Evolutionary conservation across 768 basidiomycete species (phyloP).

Genomic region (Suillus sp.): DNA sequence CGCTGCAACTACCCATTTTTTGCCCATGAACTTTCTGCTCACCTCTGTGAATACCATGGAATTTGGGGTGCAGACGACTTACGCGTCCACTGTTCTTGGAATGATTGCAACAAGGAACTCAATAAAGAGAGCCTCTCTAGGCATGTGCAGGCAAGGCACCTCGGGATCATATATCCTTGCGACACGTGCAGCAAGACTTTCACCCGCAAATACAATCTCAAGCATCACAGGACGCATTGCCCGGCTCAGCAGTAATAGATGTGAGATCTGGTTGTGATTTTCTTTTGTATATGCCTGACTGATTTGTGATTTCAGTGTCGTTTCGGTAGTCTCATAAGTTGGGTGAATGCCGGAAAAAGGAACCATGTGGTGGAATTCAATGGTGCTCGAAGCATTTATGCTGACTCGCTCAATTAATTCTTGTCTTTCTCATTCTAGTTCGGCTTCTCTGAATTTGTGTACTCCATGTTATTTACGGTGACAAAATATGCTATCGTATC

Average conservation of each 20-base stretch:
- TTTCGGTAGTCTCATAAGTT: neutral
- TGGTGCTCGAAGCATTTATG: neutral
- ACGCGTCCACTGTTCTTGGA: constrained; percentile 21
- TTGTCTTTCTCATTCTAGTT: neutral
- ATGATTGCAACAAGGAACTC: constrained; percentile 19
- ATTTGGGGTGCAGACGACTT: constrained; percentile 21
- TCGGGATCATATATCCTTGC: constrained; percentile 27
- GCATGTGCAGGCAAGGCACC: constrained; percentile 29
- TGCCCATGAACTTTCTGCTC: constrained; percentile 19
- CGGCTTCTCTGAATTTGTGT: neutral
- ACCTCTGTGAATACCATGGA: constrained; percentile 25
- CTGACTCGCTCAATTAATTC: neutral
- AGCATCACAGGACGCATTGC: constrained; percentile 19
- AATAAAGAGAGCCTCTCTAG: constrained; percentile 29
- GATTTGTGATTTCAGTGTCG: neutral
- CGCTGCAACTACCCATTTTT: neutral
- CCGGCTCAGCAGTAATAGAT: neutral
- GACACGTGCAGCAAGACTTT: constrained; percentile 19
- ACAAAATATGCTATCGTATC: neutral
- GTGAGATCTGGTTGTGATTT: neutral
- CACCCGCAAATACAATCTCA: constrained; percentile 26
- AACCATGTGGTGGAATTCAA: neutral
- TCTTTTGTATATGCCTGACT: neutral
- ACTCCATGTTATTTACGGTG: neutral
- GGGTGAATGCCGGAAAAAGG: neutral